These are phyloP conservation scores for Themeda triandra DNA, from an alignment of 176 grass and related monocot species.

Conservation along the genomic window DNA sequence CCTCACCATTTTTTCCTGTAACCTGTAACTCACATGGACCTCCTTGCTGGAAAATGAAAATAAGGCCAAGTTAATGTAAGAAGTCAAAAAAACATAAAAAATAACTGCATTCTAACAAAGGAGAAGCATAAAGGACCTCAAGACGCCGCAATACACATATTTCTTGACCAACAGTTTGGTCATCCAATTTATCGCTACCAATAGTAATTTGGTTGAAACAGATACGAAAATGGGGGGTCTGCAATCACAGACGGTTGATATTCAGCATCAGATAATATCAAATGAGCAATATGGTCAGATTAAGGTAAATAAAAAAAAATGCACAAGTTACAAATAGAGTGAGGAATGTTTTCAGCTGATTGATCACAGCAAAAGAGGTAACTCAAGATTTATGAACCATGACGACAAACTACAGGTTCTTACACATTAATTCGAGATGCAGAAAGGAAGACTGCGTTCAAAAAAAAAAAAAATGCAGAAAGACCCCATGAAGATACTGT, in stretches of 20 bases:
- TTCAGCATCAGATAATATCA: not conserved
- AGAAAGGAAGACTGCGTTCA: not conserved
- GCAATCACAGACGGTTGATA: conserved; percentile 19
- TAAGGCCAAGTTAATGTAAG: not conserved
- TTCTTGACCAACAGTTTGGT: conserved; percentile 30
- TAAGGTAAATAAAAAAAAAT: not conserved
- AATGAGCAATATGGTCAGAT: not conserved
- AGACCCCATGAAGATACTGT: not conserved
- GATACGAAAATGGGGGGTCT: conserved; percentile 49
- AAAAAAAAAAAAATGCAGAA: not conserved
- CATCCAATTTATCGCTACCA: conserved; percentile 39
- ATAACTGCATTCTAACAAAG: not conserved
- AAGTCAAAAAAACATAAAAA: conserved; percentile 12
- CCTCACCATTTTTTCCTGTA: conserved; percentile 42
- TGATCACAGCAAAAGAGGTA: not conserved
- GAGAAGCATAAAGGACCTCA: conserved; percentile 41
- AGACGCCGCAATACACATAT: conserved; percentile 50
- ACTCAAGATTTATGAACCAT: not conserved
- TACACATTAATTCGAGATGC: not conserved
- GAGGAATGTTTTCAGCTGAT: not conserved
- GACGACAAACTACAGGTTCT: not conserved
- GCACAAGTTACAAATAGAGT: not conserved
- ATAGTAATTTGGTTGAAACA: conserved; percentile 17
- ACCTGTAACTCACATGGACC: conserved; percentile 43
- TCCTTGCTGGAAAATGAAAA: conserved; percentile 12